phyloP scores from a whole-genome alignment of 306 rosid genomes.

The Lupinus albus region DNA sequence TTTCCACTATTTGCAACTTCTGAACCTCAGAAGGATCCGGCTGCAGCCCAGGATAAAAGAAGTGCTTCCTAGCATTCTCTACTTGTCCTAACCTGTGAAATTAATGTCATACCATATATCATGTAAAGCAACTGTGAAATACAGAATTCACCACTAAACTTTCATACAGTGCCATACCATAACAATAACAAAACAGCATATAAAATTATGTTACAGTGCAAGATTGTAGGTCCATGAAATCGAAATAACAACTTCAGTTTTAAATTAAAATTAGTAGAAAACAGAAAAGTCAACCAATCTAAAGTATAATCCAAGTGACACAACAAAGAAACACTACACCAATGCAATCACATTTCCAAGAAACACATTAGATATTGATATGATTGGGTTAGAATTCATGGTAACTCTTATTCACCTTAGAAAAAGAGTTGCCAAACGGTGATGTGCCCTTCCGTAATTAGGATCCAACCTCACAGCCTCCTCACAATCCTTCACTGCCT shows the following conservation, averaged over 20 bases:
- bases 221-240: background rate
- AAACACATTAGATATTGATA: background rate
- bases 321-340: background rate
- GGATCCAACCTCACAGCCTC: conserved; percentile 84
- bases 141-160: background rate
- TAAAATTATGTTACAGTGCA: background rate
- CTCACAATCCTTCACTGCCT: conserved; percentile 73
- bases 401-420: conserved; percentile 54
- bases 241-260: too few relatives aligned
- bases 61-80: conserved; percentile 73
- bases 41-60: conserved; percentile 52
- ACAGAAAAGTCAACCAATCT: background rate
- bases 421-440: conserved; percentile 69
- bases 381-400: background rate
- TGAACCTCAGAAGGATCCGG: conserved; percentile 57
- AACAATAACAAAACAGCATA: background rate
- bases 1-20: conserved; percentile 64
- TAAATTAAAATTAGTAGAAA: too few relatives aligned
- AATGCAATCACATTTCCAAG: background rate
- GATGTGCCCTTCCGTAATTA: conserved; percentile 74
- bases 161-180: background rate
- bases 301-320: background rate
- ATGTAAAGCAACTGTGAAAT: background rate
- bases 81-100: conserved; percentile 68
- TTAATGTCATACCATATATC: background rate